A percentile compares a stretch with the other conserved stretches of the same genome.
phyloP scores from a whole-genome alignment of 257 asterid genomes.

The Cinchona pubescens region DNA sequence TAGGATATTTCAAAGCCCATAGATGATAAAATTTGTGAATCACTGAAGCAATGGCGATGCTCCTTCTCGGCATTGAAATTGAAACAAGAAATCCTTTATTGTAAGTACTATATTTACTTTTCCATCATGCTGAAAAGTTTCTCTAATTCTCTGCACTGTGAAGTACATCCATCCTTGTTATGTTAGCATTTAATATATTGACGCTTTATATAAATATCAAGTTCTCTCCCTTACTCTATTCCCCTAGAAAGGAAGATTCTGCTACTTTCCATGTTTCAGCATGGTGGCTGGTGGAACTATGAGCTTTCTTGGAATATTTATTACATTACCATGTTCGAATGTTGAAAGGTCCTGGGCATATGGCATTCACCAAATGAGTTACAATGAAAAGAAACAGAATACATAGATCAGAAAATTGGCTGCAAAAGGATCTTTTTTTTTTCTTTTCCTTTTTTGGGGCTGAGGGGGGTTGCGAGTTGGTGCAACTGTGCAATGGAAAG shows the following conservation, averaged over 20 bases:
- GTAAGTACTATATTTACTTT: constrained; percentile 37
- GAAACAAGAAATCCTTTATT: constrained; percentile 85
- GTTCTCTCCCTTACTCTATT: background rate
- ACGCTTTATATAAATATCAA: background rate
- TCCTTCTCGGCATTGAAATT: constrained; percentile 85
- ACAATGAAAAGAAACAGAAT: no score
- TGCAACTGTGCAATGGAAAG: background rate
- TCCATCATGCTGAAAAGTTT: background rate
- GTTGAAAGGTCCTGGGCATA: background rate
- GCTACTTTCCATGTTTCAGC: background rate
- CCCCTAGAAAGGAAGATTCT: no score
- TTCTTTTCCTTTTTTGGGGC: background rate
- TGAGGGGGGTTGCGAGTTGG: background rate
- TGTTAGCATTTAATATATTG: background rate
- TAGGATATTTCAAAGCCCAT: constrained; percentile 94
- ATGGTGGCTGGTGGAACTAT: background rate
- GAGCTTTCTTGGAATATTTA: background rate
- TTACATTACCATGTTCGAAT: background rate
- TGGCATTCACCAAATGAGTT: background rate
- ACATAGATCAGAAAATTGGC: background rate
- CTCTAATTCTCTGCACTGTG: background rate
- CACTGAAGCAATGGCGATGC: constrained; percentile 70
- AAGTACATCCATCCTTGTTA: background rate
- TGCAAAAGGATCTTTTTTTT: background rate
- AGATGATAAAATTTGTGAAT: constrained; percentile 65